These are phyloP conservation scores for Darksidea phi DNA, from an alignment of 495 filamentous ascomycete species.

Conservation along the genomic window DNA sequence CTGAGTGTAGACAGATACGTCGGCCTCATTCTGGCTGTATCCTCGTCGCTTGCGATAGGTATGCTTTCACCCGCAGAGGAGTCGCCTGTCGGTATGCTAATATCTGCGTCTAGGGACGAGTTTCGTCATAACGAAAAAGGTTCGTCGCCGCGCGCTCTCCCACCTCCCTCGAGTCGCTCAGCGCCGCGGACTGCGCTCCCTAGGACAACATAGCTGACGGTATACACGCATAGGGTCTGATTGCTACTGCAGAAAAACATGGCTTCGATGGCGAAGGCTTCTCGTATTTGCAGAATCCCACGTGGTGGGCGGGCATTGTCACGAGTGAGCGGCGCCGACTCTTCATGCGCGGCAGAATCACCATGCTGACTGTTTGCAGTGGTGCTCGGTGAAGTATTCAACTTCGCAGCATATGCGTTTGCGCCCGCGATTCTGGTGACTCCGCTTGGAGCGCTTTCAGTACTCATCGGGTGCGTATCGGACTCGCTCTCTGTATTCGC, in stretches of 20 bases:
- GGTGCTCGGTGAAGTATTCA: conserved; percentile 82
- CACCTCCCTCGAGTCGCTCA: background rate
- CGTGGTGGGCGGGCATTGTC: conserved; percentile 92
- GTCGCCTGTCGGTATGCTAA: conserved; percentile 35
- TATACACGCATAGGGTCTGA: conserved; percentile 64
- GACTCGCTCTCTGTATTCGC: background rate
- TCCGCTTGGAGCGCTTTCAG: conserved; percentile 86
- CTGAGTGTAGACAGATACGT: conserved; percentile 68
- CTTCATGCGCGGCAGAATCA: background rate
- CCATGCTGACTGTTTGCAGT: conserved; percentile 55
- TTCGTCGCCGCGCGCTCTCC: conserved; percentile 44
- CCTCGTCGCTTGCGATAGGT: conserved; percentile 92
- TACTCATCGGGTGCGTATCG: conserved; percentile 73
- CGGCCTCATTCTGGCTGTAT: conserved; percentile 82
- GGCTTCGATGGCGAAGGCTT: conserved; percentile 97
- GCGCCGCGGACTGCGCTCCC: background rate
- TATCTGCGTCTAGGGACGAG: conserved; percentile 63
- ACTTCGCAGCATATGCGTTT: conserved; percentile 97
- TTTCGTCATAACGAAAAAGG: conserved; percentile 93
- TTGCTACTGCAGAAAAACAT: conserved; percentile 82
- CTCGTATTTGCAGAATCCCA: conserved; percentile 83
- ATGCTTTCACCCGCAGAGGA: conserved; percentile 44
- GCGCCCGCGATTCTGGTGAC: conserved; percentile 97
- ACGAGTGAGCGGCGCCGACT: conserved; percentile 59
- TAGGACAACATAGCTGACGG: conserved; percentile 11